These are phyloP conservation scores for Clavariopsis aquatica DNA, from an alignment of 495 filamentous ascomycete species.

Conservation along the genomic window DNA sequence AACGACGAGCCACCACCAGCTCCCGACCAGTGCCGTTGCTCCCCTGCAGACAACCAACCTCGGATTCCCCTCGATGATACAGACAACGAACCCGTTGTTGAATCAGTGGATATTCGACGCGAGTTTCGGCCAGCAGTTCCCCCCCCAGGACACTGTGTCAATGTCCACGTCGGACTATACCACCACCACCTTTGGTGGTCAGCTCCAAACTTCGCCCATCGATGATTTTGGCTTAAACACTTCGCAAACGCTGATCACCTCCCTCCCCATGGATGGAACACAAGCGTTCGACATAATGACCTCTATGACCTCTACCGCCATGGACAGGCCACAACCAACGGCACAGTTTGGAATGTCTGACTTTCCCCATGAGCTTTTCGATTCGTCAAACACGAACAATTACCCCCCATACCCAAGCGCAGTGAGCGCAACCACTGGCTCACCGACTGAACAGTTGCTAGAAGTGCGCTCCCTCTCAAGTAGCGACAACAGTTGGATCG, in stretches of 20 bases:
- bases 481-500: constrained; percentile 87
- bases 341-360: constrained; percentile 29
- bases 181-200: constrained; percentile 13
- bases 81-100: constrained; percentile 25
- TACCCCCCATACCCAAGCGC: constrained; percentile 7
- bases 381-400: constrained; percentile 14
- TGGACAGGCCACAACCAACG: constrained; percentile 21
- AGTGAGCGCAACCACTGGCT: constrained; percentile 58
- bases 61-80: constrained; percentile 8
- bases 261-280: constrained; percentile 11
- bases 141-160: constrained; percentile 12
- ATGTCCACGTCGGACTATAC: constrained; percentile 18
- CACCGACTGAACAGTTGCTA: constrained; percentile 77
- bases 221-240: constrained; percentile 34
- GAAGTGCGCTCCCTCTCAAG: constrained; percentile 81
- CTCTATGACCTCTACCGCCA: constrained; percentile 19
- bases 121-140: constrained; percentile 25
- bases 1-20: constrained; percentile 5
- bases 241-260: constrained; percentile 30
- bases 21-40: constrained; percentile 8
- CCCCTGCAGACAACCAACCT: constrained; percentile 30
- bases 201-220: constrained; percentile 37
- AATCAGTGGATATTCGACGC: constrained; percentile 30
- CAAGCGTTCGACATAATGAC: constrained; percentile 19
- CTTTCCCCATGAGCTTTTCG: constrained; percentile 23